Evolutionary conservation across 129 eudicot species (phyloP).

Genomic region (Silybum marianum): DNA sequence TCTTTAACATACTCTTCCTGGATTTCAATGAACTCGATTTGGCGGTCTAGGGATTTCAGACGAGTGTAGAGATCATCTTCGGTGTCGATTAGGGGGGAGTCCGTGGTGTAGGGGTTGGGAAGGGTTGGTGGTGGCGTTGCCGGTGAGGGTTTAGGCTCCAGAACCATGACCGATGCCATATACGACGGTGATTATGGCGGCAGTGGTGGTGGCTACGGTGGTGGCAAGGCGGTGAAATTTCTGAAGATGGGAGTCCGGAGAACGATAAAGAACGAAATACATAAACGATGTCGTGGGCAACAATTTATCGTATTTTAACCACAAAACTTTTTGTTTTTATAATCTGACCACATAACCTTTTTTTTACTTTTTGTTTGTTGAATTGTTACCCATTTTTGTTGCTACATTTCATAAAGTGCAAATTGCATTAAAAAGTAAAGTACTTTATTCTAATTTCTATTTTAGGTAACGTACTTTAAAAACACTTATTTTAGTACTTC

Average conservation of each 20-base stretch:
- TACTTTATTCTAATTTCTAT: too few relatives aligned
- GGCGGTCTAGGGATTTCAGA: constrained; percentile 68
- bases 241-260: neutral
- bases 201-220: neutral
- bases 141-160: constrained; percentile 53
- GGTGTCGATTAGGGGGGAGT: constrained; percentile 32
- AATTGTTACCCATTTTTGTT: neutral
- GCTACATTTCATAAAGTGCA: too few relatives aligned
- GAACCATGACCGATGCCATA: constrained; percentile 65
- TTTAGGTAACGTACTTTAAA: too few relatives aligned
- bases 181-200: neutral
- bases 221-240: neutral
- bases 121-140: constrained; percentile 34
- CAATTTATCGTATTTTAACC: constrained; percentile 9
- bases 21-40: constrained; percentile 78
- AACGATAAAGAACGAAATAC: neutral
- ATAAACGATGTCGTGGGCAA: constrained; percentile 18
- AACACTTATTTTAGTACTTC: too few relatives aligned
- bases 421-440: too few relatives aligned
- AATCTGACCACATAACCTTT: neutral
- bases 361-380: neutral
- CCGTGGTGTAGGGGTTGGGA: constrained; percentile 24
- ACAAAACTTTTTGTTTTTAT: neutral
- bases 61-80: constrained; percentile 86
- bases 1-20: constrained; percentile 90